Percentiles rank a stretch among this genome's conserved stretches.
Evolutionary conservation across 1,139 yeast species (phyloP).

Genomic region (Saccharomyces hybrid): DNA sequence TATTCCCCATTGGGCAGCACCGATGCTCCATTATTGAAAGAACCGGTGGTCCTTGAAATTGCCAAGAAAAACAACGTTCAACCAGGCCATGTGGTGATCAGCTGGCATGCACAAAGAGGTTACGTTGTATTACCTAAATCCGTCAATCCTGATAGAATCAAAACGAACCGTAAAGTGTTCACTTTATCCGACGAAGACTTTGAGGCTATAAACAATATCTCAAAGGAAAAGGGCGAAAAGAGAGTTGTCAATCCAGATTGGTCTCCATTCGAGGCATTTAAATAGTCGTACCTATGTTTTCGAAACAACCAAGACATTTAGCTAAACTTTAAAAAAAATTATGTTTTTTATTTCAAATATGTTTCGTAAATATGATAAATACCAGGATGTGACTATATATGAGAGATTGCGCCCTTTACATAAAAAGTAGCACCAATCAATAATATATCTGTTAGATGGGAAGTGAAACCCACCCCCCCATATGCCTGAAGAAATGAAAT

Average conservation of each 20-base stretch:
- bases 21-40: conserved; percentile 53
- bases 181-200: conserved; percentile 50
- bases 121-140: conserved; percentile 69
- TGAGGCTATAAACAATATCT: conserved; percentile 40
- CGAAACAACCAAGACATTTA: not conserved
- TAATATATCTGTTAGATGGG: not conserved
- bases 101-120: conserved; percentile 67
- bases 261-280: conserved; percentile 31
- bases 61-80: conserved; percentile 50
- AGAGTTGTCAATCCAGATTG: conserved; percentile 44
- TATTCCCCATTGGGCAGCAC: conserved; percentile 73
- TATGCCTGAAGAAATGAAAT: not conserved
- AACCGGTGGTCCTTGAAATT: conserved; percentile 40
- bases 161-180: conserved; percentile 45
- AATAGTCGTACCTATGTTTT: conserved; percentile 6
- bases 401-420: not conserved
- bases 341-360: not conserved
- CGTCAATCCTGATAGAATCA: conserved; percentile 50
- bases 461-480: not conserved
- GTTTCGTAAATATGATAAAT: not conserved
- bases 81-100: conserved; percentile 54
- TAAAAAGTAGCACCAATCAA: not conserved
- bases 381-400: not conserved
- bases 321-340: not conserved
- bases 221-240: conserved; percentile 40